Base-by-base conservation (phyloP, 2,329 filamentous ascomycete genomes). In the Aspergillus sp. region DNA sequence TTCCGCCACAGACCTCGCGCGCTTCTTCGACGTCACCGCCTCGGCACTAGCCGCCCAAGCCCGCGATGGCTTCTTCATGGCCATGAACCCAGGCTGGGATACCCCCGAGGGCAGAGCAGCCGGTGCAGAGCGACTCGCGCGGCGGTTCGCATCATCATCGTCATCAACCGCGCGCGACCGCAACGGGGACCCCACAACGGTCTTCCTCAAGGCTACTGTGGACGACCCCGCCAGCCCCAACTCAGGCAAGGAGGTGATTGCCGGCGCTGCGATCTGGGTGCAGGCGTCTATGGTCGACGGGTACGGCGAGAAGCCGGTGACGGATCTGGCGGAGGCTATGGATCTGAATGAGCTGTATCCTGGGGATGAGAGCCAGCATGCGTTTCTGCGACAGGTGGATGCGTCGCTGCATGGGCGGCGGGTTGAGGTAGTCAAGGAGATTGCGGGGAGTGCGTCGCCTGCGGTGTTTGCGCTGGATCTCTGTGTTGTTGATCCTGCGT, bases 31-130 rank as follows among this genome's bases (percentile, higher is more conserved):
- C 32, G 45, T 64, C 30, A 48, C 54, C 7, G 57, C 57, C 15
- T 12, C 26, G 8, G 62, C 64, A 20, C 86, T 86, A 58, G 83
- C 82, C 22, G 66, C 66, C 15, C 83, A 86, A 64, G 73, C 73
- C 12, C 68, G 70, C 26, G 84, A 86, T 64, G 74, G 72, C 6
- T 68, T 85, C 51, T 86, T 81, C 80, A 74, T 71, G 1, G 70
- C 72, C 58, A 74, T 81, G 70, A 83, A 83, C 57, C 83, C 83
- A 0, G 79, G 74, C 17, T 86, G 83, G 83, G 77, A 85, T 36
- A 83, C 79, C 0, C 71, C 78, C 5, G 69, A 74, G 13, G 83
- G 83, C 11, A 71, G 67, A 24, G 64, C 64, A 0, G 64, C 63
- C 1, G 75, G 73, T 24, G 73, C 73, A 2, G 66, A 67, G 9